Percentiles rank a stretch among this genome's conserved stretches.
Evolutionary conservation across 2,329 filamentous ascomycete genomes (phyloP).

Genomic region (Neoascochyta sp.): DNA sequence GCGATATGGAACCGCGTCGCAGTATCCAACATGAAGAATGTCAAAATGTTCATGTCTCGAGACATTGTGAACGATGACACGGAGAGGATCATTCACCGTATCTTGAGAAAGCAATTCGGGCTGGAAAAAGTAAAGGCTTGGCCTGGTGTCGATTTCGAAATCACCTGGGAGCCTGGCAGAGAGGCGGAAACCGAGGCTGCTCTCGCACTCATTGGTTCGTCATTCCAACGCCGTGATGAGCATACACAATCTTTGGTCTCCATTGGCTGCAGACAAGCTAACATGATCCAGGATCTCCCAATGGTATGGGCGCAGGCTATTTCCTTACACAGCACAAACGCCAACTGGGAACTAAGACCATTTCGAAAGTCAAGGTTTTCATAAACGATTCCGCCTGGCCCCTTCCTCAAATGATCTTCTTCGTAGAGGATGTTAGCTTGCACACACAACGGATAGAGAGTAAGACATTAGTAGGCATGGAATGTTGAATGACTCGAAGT

Average conservation of each 20-base stretch:
- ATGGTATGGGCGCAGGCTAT: conserved; percentile 9
- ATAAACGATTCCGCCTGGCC: too few species aligned
- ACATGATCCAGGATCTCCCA: conserved; percentile 6
- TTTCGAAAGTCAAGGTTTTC: conserved; percentile 8
- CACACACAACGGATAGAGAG: too few species aligned
- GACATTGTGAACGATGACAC: conserved; percentile 4
- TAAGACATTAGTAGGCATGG: too few species aligned
- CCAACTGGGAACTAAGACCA: conserved; percentile 11
- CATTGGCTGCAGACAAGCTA: too few species aligned
- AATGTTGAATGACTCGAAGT: too few species aligned
- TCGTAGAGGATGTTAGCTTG: too few species aligned
- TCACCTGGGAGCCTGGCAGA: background rate
- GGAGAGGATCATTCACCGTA: conserved; percentile 1
- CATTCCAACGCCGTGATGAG: background rate
- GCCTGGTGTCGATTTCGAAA: conserved; percentile 5
- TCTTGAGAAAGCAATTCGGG: background rate
- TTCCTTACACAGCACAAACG: conserved; percentile 12
- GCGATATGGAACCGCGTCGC: conserved; percentile 8
- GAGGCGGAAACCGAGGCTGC: conserved; percentile 4
- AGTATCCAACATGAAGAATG: background rate
- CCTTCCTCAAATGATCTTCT: too few species aligned
- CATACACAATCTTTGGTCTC: too few species aligned
- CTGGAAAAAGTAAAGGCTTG: background rate
- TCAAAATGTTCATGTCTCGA: conserved; percentile 8
- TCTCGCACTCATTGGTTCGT: conserved; percentile 3